phyloP scores from a whole-genome alignment of 2,329 filamentous ascomycete species.

The Mycosphaerella sp. region DNA sequence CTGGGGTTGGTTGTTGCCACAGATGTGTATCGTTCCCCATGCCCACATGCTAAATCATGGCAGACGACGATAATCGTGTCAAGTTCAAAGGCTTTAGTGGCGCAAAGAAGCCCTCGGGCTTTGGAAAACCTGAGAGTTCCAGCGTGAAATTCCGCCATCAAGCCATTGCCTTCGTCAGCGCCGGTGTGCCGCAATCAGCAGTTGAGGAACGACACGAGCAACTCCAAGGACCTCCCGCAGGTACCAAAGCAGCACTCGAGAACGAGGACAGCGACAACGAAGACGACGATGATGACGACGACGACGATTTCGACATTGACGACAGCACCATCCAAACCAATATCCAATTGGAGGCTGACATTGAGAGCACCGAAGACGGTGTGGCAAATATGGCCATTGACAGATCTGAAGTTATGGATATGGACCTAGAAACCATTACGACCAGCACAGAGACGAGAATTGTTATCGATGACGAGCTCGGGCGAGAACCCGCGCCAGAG shows the following conservation, averaged over 20 bases:
- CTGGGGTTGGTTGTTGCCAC: conserved; percentile 15
- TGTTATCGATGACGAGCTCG: conserved; percentile 9
- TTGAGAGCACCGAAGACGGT: conserved; percentile 28
- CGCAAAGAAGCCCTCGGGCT: conserved; percentile 14
- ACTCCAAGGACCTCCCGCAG: neutral
- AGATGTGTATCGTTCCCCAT: neutral
- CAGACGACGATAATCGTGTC: conserved; percentile 18
- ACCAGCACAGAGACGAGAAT: conserved; percentile 17
- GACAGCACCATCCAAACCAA: conserved; percentile 27
- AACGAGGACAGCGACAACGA: conserved; percentile 18
- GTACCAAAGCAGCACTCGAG: conserved; percentile 10
- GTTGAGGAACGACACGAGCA: conserved; percentile 21
- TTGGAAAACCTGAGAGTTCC: conserved; percentile 39
- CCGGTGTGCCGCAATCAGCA: conserved; percentile 44
- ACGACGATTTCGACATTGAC: conserved; percentile 23
- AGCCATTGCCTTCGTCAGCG: conserved; percentile 56
- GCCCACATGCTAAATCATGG: conserved; percentile 9
- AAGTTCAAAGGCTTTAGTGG: conserved; percentile 30
- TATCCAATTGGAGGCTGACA: conserved; percentile 29
- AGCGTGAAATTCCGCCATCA: conserved; percentile 50
- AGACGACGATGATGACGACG: conserved; percentile 21
- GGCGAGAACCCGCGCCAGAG: conserved; percentile 6
- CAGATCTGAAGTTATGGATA: conserved; percentile 18
- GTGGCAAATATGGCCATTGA: conserved; percentile 32
- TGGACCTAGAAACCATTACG: conserved; percentile 7